Conservation (phyloP, 129 eudicot genomes). For the Smallanthus sonchifolius region DNA sequence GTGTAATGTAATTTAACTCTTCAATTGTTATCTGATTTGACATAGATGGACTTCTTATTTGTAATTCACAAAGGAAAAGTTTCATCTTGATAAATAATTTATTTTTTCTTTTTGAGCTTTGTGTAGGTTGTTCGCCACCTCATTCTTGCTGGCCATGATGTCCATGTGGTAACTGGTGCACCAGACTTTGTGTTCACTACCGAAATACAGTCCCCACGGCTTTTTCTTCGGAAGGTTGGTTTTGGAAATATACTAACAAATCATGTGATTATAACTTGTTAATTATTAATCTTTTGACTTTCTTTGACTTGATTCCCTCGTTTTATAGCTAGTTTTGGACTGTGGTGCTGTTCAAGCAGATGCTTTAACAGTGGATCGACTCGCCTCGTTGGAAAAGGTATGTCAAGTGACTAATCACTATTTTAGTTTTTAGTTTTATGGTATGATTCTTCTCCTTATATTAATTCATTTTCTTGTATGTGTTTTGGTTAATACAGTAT, state of each 20-base stretch:
- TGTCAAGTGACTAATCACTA: not conserved
- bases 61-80: not conserved
- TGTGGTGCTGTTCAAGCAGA: slow-evolving; percentile 99
- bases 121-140: slow-evolving; percentile 86
- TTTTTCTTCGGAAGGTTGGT: slow-evolving; percentile 86
- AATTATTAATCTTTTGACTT: not conserved
- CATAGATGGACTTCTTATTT: not conserved
- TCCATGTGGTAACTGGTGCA: slow-evolving; percentile 96
- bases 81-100: not conserved
- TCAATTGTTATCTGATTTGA: not conserved
- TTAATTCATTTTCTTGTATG: not conserved
- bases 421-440: not conserved
- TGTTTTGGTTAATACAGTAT: slow-evolving; percentile 46
- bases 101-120: not conserved
- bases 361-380: slow-evolving; percentile 98
- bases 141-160: slow-evolving; percentile 98
- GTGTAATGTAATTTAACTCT: not conserved
- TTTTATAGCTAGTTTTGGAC: slow-evolving; percentile 69
- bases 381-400: slow-evolving; percentile 92
- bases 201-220: slow-evolving; percentile 84
- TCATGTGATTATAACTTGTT: not conserved
- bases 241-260: not conserved
- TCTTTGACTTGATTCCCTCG: not conserved
- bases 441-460: not conserved
- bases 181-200: slow-evolving; percentile 89